A percentile compares a stretch with the other conserved stretches of the same genome.
phyloP scores from a whole-genome alignment of 768 basidiomycete species.

The Suillus brevipes region DNA sequence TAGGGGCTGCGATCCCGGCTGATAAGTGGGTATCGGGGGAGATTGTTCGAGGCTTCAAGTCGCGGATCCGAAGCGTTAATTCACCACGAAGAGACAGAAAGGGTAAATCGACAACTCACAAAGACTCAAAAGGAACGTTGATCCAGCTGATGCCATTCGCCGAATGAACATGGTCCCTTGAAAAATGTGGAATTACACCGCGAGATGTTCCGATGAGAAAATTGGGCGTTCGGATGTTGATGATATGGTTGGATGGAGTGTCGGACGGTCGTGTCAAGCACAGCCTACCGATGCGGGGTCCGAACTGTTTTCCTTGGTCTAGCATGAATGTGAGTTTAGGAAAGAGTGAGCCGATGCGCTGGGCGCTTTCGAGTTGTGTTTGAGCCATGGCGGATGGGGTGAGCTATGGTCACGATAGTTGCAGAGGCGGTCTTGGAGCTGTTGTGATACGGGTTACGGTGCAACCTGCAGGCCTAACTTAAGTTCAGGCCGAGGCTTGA shows the following conservation, averaged over 20 bases:
- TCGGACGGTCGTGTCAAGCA: constrained; percentile 16
- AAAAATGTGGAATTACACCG: constrained; percentile 73
- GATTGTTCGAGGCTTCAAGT: constrained; percentile 57
- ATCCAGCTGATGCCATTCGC: constrained; percentile 60
- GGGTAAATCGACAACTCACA: constrained; percentile 52
- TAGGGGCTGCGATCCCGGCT: constrained; percentile 51
- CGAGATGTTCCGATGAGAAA: constrained; percentile 66
- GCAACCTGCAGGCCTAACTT: too few species aligned
- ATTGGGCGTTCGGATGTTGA: constrained; percentile 59
- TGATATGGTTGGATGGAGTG: constrained; percentile 6
- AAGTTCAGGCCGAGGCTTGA: too few species aligned
- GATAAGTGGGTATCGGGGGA: constrained; percentile 67
- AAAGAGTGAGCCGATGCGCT: neutral
- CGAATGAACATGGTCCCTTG: constrained; percentile 54
- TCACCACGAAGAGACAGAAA: neutral
- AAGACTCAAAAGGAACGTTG: constrained; percentile 76
- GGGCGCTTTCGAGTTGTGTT: neutral
- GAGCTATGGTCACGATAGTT: neutral
- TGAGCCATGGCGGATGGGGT: neutral
- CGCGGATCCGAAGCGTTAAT: neutral
- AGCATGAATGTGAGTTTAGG: constrained; percentile 24
- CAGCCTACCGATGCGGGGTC: constrained; percentile 27
- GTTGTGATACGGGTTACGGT: neutral
- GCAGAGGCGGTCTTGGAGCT: neutral
- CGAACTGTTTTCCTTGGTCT: constrained; percentile 17